These are phyloP conservation scores for Rhizopus microsporus DNA, from an alignment of 371 early-diverging fungal genomes.

Conservation along the genomic window DNA sequence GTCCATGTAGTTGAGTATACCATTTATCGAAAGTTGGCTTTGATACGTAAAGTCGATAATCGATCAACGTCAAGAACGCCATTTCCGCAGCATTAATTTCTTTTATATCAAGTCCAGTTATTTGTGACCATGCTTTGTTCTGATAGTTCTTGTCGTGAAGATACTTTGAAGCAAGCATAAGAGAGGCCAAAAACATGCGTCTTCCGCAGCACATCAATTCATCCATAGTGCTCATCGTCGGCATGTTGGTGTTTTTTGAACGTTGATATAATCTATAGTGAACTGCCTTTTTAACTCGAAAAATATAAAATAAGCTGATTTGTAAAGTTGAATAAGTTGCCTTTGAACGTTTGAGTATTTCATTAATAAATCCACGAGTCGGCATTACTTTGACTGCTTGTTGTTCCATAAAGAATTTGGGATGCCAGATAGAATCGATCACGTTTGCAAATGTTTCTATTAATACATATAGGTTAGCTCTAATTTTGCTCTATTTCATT, in stretches of 20 bases:
- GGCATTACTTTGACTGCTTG: constrained; percentile 50
- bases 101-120: constrained; percentile 65
- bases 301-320: constrained; percentile 67
- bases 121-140: constrained; percentile 74
- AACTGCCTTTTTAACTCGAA: constrained; percentile 47
- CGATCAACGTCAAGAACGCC: constrained; percentile 68
- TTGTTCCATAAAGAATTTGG: constrained; percentile 30
- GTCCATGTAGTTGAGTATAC: constrained; percentile 62
- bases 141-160: constrained; percentile 72
- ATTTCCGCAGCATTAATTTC: constrained; percentile 78
- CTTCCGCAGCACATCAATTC: constrained; percentile 66
- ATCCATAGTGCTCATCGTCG: constrained; percentile 12
- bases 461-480: not conserved
- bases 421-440: constrained; percentile 49
- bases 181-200: constrained; percentile 71
- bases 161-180: constrained; percentile 75
- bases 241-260: constrained; percentile 4
- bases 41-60: constrained; percentile 68
- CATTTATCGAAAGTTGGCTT: constrained; percentile 67
- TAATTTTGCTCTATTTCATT: not conserved
- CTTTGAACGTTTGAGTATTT: constrained; percentile 72
- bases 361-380: constrained; percentile 60
- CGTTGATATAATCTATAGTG: constrained; percentile 31
- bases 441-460: constrained; percentile 32
- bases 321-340: constrained; percentile 79